phyloP scores from a whole-genome alignment of 2,329 filamentous ascomycete genomes.

The Fusarium siculi region DNA sequence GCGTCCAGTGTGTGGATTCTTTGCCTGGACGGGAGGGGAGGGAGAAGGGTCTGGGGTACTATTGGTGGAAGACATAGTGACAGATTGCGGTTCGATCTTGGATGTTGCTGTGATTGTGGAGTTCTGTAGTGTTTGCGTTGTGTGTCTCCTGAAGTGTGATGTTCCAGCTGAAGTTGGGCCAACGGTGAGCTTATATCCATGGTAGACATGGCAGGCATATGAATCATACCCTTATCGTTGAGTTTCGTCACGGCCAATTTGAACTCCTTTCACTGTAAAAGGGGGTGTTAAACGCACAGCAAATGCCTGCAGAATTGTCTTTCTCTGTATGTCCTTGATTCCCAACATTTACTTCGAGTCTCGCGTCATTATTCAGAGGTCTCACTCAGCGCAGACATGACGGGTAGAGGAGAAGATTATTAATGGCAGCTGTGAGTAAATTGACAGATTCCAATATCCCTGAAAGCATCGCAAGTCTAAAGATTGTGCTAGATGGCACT shows the following conservation, averaged over 20 bases:
- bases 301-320: background rate
- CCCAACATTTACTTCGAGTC: rapidly evolving
- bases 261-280: background rate
- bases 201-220: rapidly evolving
- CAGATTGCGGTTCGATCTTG: background rate
- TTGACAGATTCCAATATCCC: rapidly evolving
- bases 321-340: no score
- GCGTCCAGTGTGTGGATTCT: background rate
- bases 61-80: background rate
- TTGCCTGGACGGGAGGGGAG: background rate
- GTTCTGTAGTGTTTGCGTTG: background rate
- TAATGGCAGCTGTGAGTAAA: rapidly evolving
- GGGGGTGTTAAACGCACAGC: rapidly evolving
- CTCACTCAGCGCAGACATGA: background rate
- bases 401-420: rapidly evolving
- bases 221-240: rapidly evolving
- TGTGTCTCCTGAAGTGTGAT: rapidly evolving
- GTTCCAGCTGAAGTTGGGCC: rapidly evolving
- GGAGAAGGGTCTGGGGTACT: background rate
- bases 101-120: background rate
- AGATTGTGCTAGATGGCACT: rapidly evolving
- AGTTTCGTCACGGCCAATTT: rapidly evolving
- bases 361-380: rapidly evolving
- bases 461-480: rapidly evolving
- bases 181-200: rapidly evolving